A percentile compares a stretch with the other conserved stretches of the same genome.
Conservation (phyloP, 2,329 filamentous ascomycete genomes). For the Aspergillus sp. region DNA sequence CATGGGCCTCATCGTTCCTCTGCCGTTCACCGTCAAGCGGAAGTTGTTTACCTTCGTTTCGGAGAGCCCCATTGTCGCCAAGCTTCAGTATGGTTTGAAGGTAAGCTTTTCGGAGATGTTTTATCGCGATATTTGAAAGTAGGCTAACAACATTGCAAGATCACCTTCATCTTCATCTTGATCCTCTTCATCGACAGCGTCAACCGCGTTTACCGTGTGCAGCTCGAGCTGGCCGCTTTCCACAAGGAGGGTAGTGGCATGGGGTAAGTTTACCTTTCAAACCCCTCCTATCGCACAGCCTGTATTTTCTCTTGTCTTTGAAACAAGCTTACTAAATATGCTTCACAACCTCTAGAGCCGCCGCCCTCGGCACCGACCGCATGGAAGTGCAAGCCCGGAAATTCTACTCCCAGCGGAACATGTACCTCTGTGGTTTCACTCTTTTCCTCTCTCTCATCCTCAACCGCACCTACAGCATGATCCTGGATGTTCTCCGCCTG, state of each 20-base stretch:
- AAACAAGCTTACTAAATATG: slow-evolving; percentile 8
- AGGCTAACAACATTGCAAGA: slow-evolving; percentile 48
- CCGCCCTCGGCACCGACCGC: slow-evolving; percentile 85
- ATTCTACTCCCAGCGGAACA: slow-evolving; percentile 99
- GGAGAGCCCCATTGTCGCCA: slow-evolving; percentile 79
- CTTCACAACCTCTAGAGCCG: slow-evolving; percentile 49
- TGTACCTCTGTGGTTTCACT: slow-evolving; percentile 99
- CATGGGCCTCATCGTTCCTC: slow-evolving; percentile 63
- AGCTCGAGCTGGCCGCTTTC: slow-evolving; percentile 77
- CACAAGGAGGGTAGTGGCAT: slow-evolving; percentile 58
- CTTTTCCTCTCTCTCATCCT: slow-evolving; percentile 96
- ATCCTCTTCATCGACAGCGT: slow-evolving; percentile 98
- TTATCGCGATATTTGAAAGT: too few relatives aligned
- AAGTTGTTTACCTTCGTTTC: slow-evolving; percentile 96
- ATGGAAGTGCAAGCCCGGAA: slow-evolving; percentile 99
- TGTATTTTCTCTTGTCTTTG: background rate
- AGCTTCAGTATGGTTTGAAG: slow-evolving; percentile 96
- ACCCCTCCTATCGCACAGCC: too few relatives aligned
- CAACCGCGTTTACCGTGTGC: slow-evolving; percentile 92
- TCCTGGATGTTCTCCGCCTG: slow-evolving; percentile 84
- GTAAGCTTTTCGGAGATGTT: slow-evolving; percentile 39
- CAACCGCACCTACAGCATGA: slow-evolving; percentile 98
- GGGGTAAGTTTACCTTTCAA: slow-evolving; percentile 45
- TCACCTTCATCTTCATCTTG: slow-evolving; percentile 97
- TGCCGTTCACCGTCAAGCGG: slow-evolving; percentile 82